Evolutionary conservation across 83 land plant genomes (phyloP).

Genomic region (Picea engelmannii): DNA sequence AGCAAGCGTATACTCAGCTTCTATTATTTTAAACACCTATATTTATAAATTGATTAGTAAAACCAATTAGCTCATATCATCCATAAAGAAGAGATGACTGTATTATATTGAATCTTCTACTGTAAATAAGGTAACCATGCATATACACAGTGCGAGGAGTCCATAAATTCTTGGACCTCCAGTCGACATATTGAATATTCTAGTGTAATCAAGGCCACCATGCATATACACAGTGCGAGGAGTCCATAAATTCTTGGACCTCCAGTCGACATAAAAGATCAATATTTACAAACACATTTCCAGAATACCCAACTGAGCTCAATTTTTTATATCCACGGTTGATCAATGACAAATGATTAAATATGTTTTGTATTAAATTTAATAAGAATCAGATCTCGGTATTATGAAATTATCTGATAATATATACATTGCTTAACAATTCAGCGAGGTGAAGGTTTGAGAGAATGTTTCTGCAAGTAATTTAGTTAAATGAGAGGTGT

Average conservation of each 20-base stretch:
- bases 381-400: no score
- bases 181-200: not conserved
- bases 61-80: not conserved
- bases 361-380: no score
- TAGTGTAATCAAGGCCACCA: not conserved
- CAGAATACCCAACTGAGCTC: no score
- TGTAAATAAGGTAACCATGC: not conserved
- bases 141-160: not conserved
- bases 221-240: not conserved
- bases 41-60: not conserved
- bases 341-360: no score
- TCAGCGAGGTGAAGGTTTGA: no score
- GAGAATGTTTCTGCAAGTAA: no score
- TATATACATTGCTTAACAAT: not conserved
- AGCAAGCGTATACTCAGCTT: not conserved
- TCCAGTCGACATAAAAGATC: no score
- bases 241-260: not conserved
- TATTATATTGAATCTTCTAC: not conserved
- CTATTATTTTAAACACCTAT: not conserved
- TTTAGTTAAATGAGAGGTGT: no score
- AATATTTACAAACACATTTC: no score
- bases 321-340: no score
- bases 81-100: not conserved
- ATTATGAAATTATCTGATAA: not conserved
- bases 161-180: not conserved